phyloP scores from a whole-genome alignment of 2,329 filamentous ascomycete genomes.

The Microdochium bolleyi region DNA sequence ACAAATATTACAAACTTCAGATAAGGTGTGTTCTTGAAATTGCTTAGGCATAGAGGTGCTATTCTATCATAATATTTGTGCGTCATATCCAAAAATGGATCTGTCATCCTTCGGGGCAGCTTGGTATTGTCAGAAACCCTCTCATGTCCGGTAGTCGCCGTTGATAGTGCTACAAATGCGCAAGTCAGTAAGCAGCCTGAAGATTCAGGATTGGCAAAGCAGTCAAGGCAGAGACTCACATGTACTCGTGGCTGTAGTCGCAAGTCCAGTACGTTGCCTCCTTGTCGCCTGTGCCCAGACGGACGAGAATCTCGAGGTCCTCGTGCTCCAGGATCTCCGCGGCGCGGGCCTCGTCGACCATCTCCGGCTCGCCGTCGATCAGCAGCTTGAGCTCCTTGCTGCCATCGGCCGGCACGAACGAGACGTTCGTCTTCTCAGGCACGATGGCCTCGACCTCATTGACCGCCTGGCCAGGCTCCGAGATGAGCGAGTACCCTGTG shows the following conservation, averaged over 20 bases:
- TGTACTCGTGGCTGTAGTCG: constrained; percentile 78
- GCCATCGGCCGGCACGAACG: constrained; percentile 72
- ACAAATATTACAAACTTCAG: too few species aligned
- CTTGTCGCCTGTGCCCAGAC: constrained; percentile 59
- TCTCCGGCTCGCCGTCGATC: constrained; percentile 72
- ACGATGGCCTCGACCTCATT: constrained; percentile 57
- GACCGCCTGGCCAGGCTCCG: constrained; percentile 46
- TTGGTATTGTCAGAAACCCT: background rate
- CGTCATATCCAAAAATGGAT: too few species aligned
- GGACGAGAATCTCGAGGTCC: constrained; percentile 71
- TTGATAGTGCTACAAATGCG: constrained; percentile 44
- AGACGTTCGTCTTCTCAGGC: constrained; percentile 64
- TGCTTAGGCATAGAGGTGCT: too few species aligned
- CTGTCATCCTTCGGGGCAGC: too few species aligned
- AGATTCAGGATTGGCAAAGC: background rate
- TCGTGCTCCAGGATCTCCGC: constrained; percentile 71
- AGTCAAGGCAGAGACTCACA: constrained; percentile 20
- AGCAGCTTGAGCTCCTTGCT: constrained; percentile 68
- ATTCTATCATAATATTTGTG: too few species aligned
- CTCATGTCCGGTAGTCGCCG: constrained; percentile 56
- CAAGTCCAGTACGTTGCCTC: constrained; percentile 77
- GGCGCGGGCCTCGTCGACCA: constrained; percentile 68
- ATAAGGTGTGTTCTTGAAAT: too few species aligned
- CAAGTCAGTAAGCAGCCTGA: constrained; percentile 5
- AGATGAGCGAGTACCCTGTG: constrained; percentile 69